Evolutionary conservation across 1,139 yeast genomes (phyloP), one percentile per base, ranked within the genome.

Genomic region (Saccharomyces hybrid): DNA sequence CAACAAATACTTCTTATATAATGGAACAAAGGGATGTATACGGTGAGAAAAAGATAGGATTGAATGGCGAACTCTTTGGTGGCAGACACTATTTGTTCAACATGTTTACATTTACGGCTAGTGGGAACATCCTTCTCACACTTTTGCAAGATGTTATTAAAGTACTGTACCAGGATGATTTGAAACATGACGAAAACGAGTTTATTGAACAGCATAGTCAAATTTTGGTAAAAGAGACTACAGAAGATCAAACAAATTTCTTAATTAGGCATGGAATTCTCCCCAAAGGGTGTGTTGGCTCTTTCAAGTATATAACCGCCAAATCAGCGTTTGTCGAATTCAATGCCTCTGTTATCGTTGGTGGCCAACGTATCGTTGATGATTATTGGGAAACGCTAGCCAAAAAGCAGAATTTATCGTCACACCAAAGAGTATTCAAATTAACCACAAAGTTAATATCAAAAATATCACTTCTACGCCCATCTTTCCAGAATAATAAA

Each of bases 321-420:
- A 67, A 60, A 55, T 81, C 88, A 3, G 80, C 85, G 48, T 88
- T 74, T 66, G 73, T 89, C 56, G 82, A 80, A 61, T 87, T 85
- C 70, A 95, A 95, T 8, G 86, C 93, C 1, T 75, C 82, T 49
- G 74, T 85, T 49, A 72, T 88, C 46, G 74, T 74, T 13, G 76
- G 77, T 51, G 95, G 95, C 26, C 75, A 77, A 53, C 80, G 89
- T 58, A 82, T 86, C 9, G 70, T 73, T 20, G 95, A 87, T 68
- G 95, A 87, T 68, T 87, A 87, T 65, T 87, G 93, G 89, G 95
- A 86, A 65, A 79, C 77, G 42, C 70, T 75, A 47, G 85, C 88
- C 0, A 75, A 77, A 53, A 82, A 79, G 48, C 81, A 82, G 59
- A 88, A 88, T 1, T 75, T 77, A 53, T 73, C 76, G 0, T 74